These are phyloP conservation scores for Amanita rubescens DNA, from an alignment of 768 basidiomycete species.

Conservation along the genomic window DNA sequence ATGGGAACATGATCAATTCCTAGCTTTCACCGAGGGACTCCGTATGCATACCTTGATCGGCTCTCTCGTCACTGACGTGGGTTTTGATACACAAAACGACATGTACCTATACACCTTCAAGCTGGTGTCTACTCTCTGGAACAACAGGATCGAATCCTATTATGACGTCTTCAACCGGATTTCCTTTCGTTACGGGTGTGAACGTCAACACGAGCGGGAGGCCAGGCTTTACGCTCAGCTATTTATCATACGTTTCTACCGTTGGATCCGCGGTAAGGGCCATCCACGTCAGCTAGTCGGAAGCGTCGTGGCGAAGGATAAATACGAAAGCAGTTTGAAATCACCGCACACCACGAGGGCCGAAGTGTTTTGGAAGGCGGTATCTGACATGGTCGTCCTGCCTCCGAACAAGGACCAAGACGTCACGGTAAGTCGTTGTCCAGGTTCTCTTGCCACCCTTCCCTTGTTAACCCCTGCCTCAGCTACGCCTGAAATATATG, in stretches of 20 bases:
- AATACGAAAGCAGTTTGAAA: not conserved
- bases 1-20: not conserved
- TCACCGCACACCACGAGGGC: not conserved
- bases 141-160: not conserved
- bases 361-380: not conserved
- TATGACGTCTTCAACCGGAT: not conserved
- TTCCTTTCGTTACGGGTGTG: not conserved
- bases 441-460: not conserved
- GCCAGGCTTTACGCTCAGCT: not conserved
- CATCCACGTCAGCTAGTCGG: not conserved
- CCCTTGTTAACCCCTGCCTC: not conserved
- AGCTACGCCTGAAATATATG: not conserved
- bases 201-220: not conserved
- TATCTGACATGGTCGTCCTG: not conserved
- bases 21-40: not conserved
- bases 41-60: not conserved
- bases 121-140: not conserved
- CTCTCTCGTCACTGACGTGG: not conserved
- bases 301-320: not conserved
- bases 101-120: not conserved
- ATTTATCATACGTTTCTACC: not conserved
- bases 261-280: not conserved
- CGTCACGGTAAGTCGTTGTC: not conserved
- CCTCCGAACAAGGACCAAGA: not conserved
- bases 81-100: not conserved